These are phyloP conservation scores for Lagerstroemia speciosa DNA, from an alignment of 345 rosid genomes.

Conservation along the genomic window DNA sequence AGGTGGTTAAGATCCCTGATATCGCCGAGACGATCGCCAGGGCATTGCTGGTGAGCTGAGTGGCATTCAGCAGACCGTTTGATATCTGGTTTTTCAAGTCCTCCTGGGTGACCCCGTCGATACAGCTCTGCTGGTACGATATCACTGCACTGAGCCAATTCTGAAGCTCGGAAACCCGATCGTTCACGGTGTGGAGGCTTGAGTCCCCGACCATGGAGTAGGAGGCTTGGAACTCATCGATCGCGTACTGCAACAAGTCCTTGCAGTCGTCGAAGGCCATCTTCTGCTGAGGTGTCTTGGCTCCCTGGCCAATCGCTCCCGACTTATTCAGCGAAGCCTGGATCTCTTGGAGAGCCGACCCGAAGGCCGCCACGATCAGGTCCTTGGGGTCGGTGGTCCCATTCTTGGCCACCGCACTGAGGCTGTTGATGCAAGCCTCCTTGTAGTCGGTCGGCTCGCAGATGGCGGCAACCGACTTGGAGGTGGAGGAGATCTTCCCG, in stretches of 20 bases:
- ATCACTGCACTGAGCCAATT: slow-evolving; percentile 45
- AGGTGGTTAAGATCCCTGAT: slow-evolving; percentile 16
- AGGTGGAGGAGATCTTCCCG: slow-evolving; percentile 13
- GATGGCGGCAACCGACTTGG: slow-evolving; percentile 21
- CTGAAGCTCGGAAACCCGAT: slow-evolving; percentile 21
- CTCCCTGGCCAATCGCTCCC: not conserved
- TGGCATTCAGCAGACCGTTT: slow-evolving; percentile 21
- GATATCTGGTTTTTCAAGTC: slow-evolving; percentile 11
- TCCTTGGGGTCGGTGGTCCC: slow-evolving; percentile 20
- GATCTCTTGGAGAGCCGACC: slow-evolving; percentile 19
- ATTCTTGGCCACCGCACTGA: slow-evolving; percentile 14
- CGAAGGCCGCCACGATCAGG: slow-evolving; percentile 27
- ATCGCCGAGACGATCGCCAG: slow-evolving; percentile 29
- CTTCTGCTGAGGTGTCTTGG: slow-evolving; percentile 10
- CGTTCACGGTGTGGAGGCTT: slow-evolving; percentile 15
- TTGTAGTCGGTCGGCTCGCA: slow-evolving; percentile 29
- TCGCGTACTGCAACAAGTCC: slow-evolving; percentile 31
- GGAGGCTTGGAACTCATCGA: slow-evolving; percentile 34
- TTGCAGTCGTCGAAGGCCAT: slow-evolving; percentile 41
- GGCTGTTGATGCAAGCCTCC: slow-evolving; percentile 23
- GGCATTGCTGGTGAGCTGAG: slow-evolving; percentile 36
- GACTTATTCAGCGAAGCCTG: slow-evolving; percentile 19
- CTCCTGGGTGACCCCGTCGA: slow-evolving; percentile 23
- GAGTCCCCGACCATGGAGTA: slow-evolving; percentile 25
- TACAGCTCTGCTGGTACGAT: slow-evolving; percentile 30